Evolutionary conservation across 768 basidiomycete species (phyloP), one percentile per base, ranked within the genome.

Genomic region (Erythrobasidium yunnanense): DNA sequence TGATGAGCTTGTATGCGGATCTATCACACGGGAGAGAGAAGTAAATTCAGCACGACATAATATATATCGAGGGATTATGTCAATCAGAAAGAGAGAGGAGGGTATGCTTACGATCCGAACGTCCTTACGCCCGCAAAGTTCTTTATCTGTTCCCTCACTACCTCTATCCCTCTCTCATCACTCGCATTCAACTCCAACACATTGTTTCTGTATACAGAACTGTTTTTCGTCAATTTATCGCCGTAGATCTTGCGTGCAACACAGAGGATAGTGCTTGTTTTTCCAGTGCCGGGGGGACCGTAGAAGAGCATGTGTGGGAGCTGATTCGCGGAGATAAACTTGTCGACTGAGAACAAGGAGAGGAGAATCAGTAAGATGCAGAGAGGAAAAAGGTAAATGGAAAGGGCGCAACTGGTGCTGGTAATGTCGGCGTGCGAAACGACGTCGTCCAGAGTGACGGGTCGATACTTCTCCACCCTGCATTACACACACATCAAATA

Each of bases 381-480:
- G 8, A n/a, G 33, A 22, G 55, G n/a, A 35, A 27, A 52, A 23
- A n/a, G 35, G 32, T 27, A 70, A 68, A 63, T 32, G 6, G 32
- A 6, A 30, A 20, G 17, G n/a, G n/a, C 78, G 86, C 72, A 68
- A 97, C 95, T 96, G 6, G 95, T 99, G 50, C 80, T 83, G 1
- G 87, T 96, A 70, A 97, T 97, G 74, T 95, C 90, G 70, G 87
- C 85, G 74, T 99, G 95, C 0, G 93, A 93, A 6, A 99, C 95
- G 22, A 99, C 90, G 71, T 97, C 95, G 71, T 87, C 85, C 65
- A 99, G 78, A 1, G 87, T 86, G 7, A 85, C 86, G 13, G 95
- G 95, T 58, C 95, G 79, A 78, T 96, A 97, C 77, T 97, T 96
- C 77, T 99, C 93, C 35, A 97, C 95, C 93, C 93, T 93, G 38